Percentiles rank a stretch among this genome's conserved stretches.
These are phyloP conservation scores for Starmera pachycereana DNA, from an alignment of 805 yeast genomes.

Conservation along the genomic window DNA sequence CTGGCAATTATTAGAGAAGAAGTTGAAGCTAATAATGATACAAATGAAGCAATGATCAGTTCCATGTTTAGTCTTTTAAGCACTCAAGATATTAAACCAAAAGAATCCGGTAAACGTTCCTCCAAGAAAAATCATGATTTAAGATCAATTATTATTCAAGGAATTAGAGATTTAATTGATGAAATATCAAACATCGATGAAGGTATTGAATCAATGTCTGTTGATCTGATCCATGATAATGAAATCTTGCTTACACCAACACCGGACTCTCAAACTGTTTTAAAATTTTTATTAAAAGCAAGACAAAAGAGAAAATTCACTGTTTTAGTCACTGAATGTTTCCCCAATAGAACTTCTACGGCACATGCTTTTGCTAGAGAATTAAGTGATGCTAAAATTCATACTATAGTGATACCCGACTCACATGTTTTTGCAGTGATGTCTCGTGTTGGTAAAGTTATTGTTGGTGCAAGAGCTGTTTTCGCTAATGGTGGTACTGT, in stretches of 20 bases:
- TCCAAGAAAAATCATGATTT: slow-evolving; percentile 40
- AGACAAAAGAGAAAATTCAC: slow-evolving; percentile 85
- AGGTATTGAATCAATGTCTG: slow-evolving; percentile 82
- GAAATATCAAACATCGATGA: slow-evolving; percentile 86
- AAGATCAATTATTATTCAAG: slow-evolving; percentile 81
- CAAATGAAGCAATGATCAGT: slow-evolving; percentile 46
- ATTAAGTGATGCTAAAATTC: slow-evolving; percentile 77
- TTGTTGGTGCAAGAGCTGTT: slow-evolving; percentile 85
- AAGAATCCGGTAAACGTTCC: slow-evolving; percentile 11
- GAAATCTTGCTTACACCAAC: slow-evolving; percentile 86
- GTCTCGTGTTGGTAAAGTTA: slow-evolving; percentile 95
- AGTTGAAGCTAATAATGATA: slow-evolving; percentile 34
- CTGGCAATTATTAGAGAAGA: slow-evolving; percentile 84
- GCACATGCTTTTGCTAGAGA: slow-evolving; percentile 76
- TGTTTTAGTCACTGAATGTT: slow-evolving; percentile 84
- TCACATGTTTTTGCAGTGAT: slow-evolving; percentile 88
- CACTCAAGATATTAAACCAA: slow-evolving; percentile 24
- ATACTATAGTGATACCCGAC: slow-evolving; percentile 87
- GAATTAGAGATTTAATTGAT: slow-evolving; percentile 84
- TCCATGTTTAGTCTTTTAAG: slow-evolving; percentile 83
- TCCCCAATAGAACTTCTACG: slow-evolving; percentile 73
- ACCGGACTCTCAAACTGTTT: slow-evolving; percentile 82
- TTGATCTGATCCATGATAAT: slow-evolving; percentile 89
- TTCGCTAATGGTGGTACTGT: slow-evolving; percentile 95
- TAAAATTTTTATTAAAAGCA: slow-evolving; percentile 79